phyloP scores from a whole-genome alignment of 2,329 filamentous ascomycete genomes.

The Diplocarpon rosae region DNA sequence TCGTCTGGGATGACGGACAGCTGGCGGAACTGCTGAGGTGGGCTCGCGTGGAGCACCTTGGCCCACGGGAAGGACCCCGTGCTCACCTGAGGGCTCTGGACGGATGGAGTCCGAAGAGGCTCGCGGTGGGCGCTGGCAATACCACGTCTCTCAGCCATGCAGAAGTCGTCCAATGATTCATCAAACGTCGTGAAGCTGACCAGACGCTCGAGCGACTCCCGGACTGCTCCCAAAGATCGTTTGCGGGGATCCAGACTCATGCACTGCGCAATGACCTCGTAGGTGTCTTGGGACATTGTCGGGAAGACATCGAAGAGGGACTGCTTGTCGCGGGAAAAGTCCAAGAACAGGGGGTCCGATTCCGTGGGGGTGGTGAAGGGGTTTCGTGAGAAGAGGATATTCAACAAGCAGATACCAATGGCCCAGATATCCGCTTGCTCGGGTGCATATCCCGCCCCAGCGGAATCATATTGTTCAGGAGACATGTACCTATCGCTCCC shows the following conservation, averaged over 20 bases:
- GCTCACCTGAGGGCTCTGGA: slow-evolving; percentile 76
- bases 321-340: slow-evolving; percentile 88
- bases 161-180: slow-evolving; percentile 88
- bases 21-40: slow-evolving; percentile 62
- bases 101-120: slow-evolving; percentile 87
- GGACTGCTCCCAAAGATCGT: slow-evolving; percentile 69
- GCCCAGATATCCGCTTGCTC: slow-evolving; percentile 94
- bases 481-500: slow-evolving; percentile 99
- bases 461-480: slow-evolving; percentile 91
- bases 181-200: slow-evolving; percentile 91
- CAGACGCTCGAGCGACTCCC: slow-evolving; percentile 65
- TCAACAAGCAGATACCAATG: slow-evolving; percentile 90
- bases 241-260: slow-evolving; percentile 85
- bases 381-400: slow-evolving; percentile 93
- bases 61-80: slow-evolving; percentile 88
- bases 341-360: slow-evolving; percentile 84
- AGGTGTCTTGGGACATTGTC: slow-evolving; percentile 97
- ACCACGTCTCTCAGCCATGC: slow-evolving; percentile 65
- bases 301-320: slow-evolving; percentile 97
- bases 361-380: slow-evolving; percentile 86
- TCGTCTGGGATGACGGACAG: slow-evolving; percentile 76
- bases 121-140: slow-evolving; percentile 84
- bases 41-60: slow-evolving; percentile 71
- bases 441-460: slow-evolving; percentile 78
- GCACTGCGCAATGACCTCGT: slow-evolving; percentile 82